Conservation (phyloP, 2,329 filamentous ascomycete species). For the Phialophora macrospora region DNA sequence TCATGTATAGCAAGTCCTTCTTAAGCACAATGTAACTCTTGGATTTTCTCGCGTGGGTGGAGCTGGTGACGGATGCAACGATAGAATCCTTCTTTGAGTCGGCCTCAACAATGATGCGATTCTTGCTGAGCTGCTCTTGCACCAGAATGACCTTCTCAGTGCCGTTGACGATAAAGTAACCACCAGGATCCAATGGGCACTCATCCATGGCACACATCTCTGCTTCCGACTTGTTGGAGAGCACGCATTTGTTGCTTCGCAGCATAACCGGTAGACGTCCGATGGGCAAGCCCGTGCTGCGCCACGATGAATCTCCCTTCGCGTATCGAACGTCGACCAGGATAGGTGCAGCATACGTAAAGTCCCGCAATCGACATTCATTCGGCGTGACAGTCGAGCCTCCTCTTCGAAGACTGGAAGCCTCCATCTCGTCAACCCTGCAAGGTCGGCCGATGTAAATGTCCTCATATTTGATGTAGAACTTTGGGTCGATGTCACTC, state of each 20-base stretch:
- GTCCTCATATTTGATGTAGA: conserved; percentile 85
- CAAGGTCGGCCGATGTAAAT: conserved; percentile 85
- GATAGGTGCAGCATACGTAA: conserved; percentile 97
- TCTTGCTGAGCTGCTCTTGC: conserved; percentile 98
- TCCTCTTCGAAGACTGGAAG: conserved; percentile 56
- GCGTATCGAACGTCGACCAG: conserved; percentile 91
- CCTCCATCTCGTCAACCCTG: conserved; percentile 73
- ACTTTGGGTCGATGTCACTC: conserved; percentile 90
- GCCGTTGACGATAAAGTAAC: conserved; percentile 96
- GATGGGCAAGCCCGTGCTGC: conserved; percentile 75
- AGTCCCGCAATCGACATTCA: conserved; percentile 93
- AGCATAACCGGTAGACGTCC: conserved; percentile 96
- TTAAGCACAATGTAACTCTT: conserved; percentile 96
- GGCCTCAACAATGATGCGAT: conserved; percentile 94
- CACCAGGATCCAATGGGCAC: conserved; percentile 92
- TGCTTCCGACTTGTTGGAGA: conserved; percentile 79
- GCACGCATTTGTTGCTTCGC: conserved; percentile 88
- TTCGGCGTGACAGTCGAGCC: conserved; percentile 77
- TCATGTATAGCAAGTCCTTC: conserved; percentile 86
- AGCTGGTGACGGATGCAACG: conserved; percentile 92
- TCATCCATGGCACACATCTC: conserved; percentile 94
- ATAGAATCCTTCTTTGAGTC: conserved; percentile 91
- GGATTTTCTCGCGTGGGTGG: conserved; percentile 95
- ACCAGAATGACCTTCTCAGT: conserved; percentile 99
- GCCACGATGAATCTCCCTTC: conserved; percentile 76